Base-by-base conservation (phyloP, 768 basidiomycete genomes). In the Mycena albidolilacea region DNA sequence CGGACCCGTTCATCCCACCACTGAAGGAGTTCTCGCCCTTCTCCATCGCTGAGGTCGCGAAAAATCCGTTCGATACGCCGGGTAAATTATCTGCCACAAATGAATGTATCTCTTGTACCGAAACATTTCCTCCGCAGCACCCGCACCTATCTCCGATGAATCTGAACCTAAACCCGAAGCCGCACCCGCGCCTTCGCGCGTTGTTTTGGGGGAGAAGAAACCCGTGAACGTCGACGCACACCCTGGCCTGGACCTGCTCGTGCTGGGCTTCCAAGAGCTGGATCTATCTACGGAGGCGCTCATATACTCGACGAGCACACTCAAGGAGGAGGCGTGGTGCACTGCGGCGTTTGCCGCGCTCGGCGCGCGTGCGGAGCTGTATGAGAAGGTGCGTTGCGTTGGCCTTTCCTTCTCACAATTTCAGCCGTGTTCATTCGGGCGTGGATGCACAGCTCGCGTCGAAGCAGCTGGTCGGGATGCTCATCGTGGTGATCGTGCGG, bases 401-500 rank as follows among this genome's bases (percentile, higher is more conserved):
- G 14, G 41, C 41, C 10, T 43, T 43, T 70, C 19, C 46, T n/a
- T 61, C 23, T 9, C 41, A 48, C 11, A 55, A 37, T n/a, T n/a
- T 67, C 50, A 5, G 8, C 23, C 21, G n/a, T 23, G 10, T 23
- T 23, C 3, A 30, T 30, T 30, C 30, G 15, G 15, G 9, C 10
- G 14, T 41, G 23, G 65, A n/a, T 19, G 7, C 35, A 14, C n/a
- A 95, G 94, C 84, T 96, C 41, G 84, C 83, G 15, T 94, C 93
- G 4, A 93, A 88, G 76, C 95, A 95, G 79, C 91, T 96, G 21
- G 94, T 96, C 46, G 95, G 95, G 44, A 93, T 95, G 86, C 84
- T 96, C n/a, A 81, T 96, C 21, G 78, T 96, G 12, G 81, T 93
- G 38, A 82, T 96, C 52, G 90, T 89, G 9, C 92, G 90, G 80